Evolutionary conservation across 2,329 filamentous ascomycete species (phyloP).

Genomic region (Rosellinia necatrix): DNA sequence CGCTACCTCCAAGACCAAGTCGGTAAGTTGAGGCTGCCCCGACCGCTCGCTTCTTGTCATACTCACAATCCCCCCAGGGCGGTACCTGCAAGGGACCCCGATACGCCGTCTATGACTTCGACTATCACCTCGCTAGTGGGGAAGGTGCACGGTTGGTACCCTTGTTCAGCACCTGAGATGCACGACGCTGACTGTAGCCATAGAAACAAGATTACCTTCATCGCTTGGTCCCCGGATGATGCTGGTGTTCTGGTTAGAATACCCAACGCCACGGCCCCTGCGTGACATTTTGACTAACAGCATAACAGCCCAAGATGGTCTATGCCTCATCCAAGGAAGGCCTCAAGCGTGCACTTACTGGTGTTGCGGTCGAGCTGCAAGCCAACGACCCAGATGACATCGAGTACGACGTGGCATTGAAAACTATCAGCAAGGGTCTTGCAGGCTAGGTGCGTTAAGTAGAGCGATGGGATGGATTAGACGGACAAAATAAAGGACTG

Average conservation of each 20-base stretch:
- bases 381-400: slow-evolving; percentile 85
- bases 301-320: slow-evolving; percentile 76
- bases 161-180: slow-evolving; percentile 36
- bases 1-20: slow-evolving; percentile 73
- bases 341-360: slow-evolving; percentile 78
- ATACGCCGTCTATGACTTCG: slow-evolving; percentile 85
- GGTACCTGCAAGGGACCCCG: slow-evolving; percentile 69
- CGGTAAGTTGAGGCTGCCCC: slow-evolving; percentile 49
- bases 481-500: slow-evolving; percentile 16
- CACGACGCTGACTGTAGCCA: slow-evolving; percentile 18
- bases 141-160: slow-evolving; percentile 68
- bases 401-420: slow-evolving; percentile 74
- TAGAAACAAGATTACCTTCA: slow-evolving; percentile 79
- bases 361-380: slow-evolving; percentile 77
- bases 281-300: slow-evolving; percentile 21
- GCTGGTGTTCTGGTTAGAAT: slow-evolving; percentile 72
- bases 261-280: neutral
- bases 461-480: slow-evolving; percentile 13
- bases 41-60: slow-evolving; percentile 35
- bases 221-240: slow-evolving; percentile 82
- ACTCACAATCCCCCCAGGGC: slow-evolving; percentile 53
- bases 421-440: slow-evolving; percentile 66
- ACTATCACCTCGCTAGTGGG: slow-evolving; percentile 72
- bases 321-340: slow-evolving; percentile 89
- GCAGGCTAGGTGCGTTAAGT: slow-evolving; percentile 47